Base-by-base conservation (phyloP, 139 green algal genomes). In the Chlamydomonas incerta region DNA sequence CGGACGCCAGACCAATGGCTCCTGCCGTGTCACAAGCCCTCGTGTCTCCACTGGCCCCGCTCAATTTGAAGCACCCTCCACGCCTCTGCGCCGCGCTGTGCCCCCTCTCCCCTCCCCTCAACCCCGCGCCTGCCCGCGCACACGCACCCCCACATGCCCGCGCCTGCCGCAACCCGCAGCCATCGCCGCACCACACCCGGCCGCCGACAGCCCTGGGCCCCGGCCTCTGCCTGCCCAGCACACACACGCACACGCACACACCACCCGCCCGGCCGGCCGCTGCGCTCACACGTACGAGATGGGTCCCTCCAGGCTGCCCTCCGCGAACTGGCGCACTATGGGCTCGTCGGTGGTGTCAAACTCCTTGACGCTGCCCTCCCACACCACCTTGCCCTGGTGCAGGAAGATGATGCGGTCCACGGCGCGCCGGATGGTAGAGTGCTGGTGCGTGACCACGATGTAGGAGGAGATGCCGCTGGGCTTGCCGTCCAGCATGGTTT, bases 381-480 rank as follows among this genome's bases (percentile, higher is more conserved):
- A 99, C 47, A 98, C 98, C 37, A 99, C 98, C 47, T 89, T 90
- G 34, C 98, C 98, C 68, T 97, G 80, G 77, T 99, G 96, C 85
- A 99, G 86, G 87, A 99, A 99, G 74, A 99, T 96, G 55, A 99
- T 89, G 60, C 95, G 86, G 76, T 99, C 97, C 20, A 99, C 98
- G 20, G 98, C 94, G n/a, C 96, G 92, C 8, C 95, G 81, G 77
- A 99, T 99, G 14, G 97, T 99, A 34, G 92, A 97, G 90, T 99
- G 95, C 92, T 99, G 98, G 89, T 99, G 98, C 24, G 98, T 99
- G 8, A 99, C 98, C 23, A 99, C 98, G 41, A 99, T 95, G 88
- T 99, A 99, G 73, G 87, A 93, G 18, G 91, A 89, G 66, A 99
- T 97, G 87, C 95, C 95, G 33, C 71, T 81, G 26, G 58, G 65